These are phyloP conservation scores for Phialophora chinensis DNA, from an alignment of 2,329 filamentous ascomycete genomes.

Conservation along the genomic window DNA sequence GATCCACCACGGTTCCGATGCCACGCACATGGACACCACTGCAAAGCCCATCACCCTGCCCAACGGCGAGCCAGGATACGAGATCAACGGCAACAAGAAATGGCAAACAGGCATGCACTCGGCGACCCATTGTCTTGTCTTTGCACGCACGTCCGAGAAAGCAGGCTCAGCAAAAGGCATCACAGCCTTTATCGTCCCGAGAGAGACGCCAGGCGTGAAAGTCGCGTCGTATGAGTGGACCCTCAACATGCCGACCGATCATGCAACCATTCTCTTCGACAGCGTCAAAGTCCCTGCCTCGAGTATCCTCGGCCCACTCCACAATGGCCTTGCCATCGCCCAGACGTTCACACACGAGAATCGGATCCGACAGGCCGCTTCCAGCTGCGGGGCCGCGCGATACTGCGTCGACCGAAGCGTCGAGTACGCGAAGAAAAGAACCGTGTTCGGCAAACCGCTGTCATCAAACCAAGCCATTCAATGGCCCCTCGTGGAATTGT, in stretches of 20 bases:
- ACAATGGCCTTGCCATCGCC: conserved; percentile 64
- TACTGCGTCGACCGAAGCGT: conserved; percentile 66
- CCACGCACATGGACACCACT: conserved; percentile 65
- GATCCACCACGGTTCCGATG: conserved; percentile 66
- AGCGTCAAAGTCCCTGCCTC: conserved; percentile 62
- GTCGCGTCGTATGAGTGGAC: conserved; percentile 68
- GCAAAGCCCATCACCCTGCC: conserved; percentile 52
- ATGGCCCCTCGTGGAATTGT: conserved; percentile 67
- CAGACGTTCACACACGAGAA: conserved; percentile 72
- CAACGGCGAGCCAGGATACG: conserved; percentile 54
- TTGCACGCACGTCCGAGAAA: conserved; percentile 63
- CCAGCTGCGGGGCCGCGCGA: conserved; percentile 63
- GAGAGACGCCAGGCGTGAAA: conserved; percentile 58
- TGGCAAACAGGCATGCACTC: conserved; percentile 70
- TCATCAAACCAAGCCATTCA: conserved; percentile 67
- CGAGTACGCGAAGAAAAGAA: conserved; percentile 60
- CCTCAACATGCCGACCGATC: conserved; percentile 70
- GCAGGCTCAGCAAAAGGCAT: conserved; percentile 62
- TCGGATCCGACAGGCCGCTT: conserved; percentile 68
- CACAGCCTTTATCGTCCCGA: conserved; percentile 65
- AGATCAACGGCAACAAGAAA: conserved; percentile 66
- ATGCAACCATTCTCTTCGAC: conserved; percentile 64
- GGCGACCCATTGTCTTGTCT: conserved; percentile 67
- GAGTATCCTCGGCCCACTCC: conserved; percentile 59
- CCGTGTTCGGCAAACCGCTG: conserved; percentile 63